phyloP scores from a whole-genome alignment of 768 basidiomycete genomes.

The Hydnomerulius pinastri region DNA sequence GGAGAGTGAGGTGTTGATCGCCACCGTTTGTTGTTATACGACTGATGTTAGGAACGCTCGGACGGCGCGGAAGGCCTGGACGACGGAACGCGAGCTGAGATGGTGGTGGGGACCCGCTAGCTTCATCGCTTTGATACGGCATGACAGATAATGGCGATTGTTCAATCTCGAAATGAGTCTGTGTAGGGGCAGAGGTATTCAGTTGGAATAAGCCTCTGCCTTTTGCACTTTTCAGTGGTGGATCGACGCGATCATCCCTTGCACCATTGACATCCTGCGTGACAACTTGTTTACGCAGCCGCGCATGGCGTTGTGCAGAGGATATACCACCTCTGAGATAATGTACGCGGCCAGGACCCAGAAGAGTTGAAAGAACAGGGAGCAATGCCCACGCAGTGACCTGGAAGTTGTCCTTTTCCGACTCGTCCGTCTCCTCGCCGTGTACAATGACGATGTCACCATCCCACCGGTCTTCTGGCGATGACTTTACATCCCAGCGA shows the following conservation, averaged over 20 bases:
- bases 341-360: conserved; percentile 55
- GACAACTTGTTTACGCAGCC: conserved; percentile 53
- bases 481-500: conserved; percentile 68
- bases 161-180: conserved; percentile 62
- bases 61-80: conserved; percentile 54
- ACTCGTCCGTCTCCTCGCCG: conserved; percentile 75
- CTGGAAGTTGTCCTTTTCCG: conserved; percentile 56
- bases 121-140: conserved; percentile 45
- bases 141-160: conserved; percentile 60
- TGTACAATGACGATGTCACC: conserved; percentile 71
- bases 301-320: conserved; percentile 57
- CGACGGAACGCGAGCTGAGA: conserved; percentile 57
- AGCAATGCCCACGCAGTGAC: conserved; percentile 72
- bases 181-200: conserved; percentile 55
- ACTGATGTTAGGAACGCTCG: conserved; percentile 64
- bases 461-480: conserved; percentile 58
- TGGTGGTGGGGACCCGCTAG: conserved; percentile 66
- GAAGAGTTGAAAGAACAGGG: conserved; percentile 59
- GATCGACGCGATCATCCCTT: conserved; percentile 13
- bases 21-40: conserved; percentile 60
- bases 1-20: conserved; percentile 44
- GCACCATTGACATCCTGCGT: conserved; percentile 14
- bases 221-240: conserved; percentile 31
- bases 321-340: conserved; percentile 77
- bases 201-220: conserved; percentile 66